A percentile compares a stretch with the other conserved stretches of the same genome.
These are phyloP conservation scores for Dactylellina leptospora DNA, from an alignment of 2,329 filamentous ascomycete genomes.

Conservation along the genomic window DNA sequence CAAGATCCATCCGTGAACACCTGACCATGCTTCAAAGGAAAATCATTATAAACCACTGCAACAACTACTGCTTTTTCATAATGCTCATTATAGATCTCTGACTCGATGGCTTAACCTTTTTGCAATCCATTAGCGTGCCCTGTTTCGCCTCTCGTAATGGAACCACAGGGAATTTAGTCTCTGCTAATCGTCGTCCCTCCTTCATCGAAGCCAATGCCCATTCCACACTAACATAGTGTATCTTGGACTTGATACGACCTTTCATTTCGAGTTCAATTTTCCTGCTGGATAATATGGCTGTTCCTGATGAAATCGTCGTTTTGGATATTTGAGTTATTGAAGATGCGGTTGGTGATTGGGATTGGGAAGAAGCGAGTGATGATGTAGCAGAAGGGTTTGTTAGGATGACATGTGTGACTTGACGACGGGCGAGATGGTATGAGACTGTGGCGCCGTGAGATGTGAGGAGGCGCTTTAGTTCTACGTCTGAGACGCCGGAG, in stretches of 20 bases:
- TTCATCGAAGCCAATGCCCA: constrained; percentile 84
- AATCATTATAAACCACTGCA: background rate
- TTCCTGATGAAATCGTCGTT: constrained; percentile 43
- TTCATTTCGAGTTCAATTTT: constrained; percentile 49
- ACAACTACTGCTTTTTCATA: constrained; percentile 24
- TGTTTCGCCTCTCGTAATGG: constrained; percentile 53
- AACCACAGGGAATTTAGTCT: constrained; percentile 63
- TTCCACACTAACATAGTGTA: constrained; percentile 49
- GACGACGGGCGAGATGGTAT: constrained; percentile 74
- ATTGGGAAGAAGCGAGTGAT: background rate
- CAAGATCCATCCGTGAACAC: background rate
- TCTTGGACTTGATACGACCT: constrained; percentile 44
- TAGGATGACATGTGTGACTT: constrained; percentile 86
- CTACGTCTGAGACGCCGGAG: constrained; percentile 83
- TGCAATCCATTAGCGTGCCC: constrained; percentile 40
- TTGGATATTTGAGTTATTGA: constrained; percentile 27
- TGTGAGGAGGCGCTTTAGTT: constrained; percentile 78
- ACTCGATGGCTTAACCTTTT: constrained; percentile 23
- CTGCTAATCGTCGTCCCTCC: constrained; percentile 75
- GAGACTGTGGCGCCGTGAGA: constrained; percentile 77
- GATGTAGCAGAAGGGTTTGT: constrained; percentile 58
- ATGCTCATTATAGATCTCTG: constrained; percentile 39
- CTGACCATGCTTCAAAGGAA: background rate
- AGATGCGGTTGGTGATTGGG: constrained; percentile 3
- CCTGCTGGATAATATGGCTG: constrained; percentile 28